A percentile compares a stretch with the other conserved stretches of the same genome.
phyloP scores from a whole-genome alignment of 106 monocot genomes.

The Dendrobium chrysotoxum region DNA sequence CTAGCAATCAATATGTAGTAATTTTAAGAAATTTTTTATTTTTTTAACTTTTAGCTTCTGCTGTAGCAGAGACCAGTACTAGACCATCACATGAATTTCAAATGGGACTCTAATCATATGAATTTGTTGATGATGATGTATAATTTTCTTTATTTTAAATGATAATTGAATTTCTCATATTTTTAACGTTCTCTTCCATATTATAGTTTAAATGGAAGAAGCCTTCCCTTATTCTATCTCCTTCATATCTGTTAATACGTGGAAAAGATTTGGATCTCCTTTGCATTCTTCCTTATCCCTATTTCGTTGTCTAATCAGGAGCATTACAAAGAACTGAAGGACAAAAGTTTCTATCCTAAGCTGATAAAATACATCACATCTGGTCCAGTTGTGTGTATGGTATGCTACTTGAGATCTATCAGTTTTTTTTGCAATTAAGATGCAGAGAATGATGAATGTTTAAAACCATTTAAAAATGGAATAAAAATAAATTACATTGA shows the following conservation, averaged over 20 bases:
- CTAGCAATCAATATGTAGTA: not conserved
- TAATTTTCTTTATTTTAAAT: not conserved
- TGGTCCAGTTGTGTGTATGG: conserved; percentile 99
- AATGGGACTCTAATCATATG: not conserved
- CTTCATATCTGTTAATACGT: not conserved
- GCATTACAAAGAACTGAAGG: conserved; percentile 92
- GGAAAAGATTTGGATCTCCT: not conserved
- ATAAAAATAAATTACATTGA: not conserved
- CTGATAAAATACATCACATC: conserved; percentile 93
- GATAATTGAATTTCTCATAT: not conserved
- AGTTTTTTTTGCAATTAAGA: not conserved
- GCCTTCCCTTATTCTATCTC: not conserved
- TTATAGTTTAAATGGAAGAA: not conserved
- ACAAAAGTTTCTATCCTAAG: conserved; percentile 81
- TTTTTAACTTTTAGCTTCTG: not conserved
- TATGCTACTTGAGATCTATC: conserved; percentile 19
- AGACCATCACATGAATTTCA: not conserved
- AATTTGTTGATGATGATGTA: not conserved
- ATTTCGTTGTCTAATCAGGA: conserved; percentile 39
- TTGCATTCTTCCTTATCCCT: not conserved
- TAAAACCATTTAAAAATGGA: not conserved
- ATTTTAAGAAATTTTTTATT: not conserved
- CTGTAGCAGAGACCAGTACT: not conserved
- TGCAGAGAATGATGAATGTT: conserved; percentile 1
- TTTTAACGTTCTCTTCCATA: not conserved